phyloP scores from a whole-genome alignment of 1,284 basidiomycete genomes.

The Fistulinella staudtii region DNA sequence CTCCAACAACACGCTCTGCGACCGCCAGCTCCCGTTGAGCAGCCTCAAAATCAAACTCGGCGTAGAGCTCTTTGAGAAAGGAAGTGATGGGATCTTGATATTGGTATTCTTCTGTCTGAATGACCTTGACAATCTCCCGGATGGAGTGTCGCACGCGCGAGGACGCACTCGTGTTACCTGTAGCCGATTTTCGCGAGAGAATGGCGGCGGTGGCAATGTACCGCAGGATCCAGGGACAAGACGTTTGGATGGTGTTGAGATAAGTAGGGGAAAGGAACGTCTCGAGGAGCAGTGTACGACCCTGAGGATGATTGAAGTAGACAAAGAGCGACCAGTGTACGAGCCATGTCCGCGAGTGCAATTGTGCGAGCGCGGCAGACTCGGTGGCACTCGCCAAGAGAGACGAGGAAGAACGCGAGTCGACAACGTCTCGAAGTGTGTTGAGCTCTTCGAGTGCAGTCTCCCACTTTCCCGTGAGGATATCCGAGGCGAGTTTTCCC shows the following conservation, averaged over 20 bases:
- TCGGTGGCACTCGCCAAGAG: conserved; percentile 47
- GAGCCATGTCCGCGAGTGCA: conserved; percentile 96
- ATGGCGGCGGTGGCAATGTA: conserved; percentile 94
- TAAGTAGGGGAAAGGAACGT: conserved; percentile 95
- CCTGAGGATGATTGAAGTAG: conserved; percentile 95
- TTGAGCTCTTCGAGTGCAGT: conserved; percentile 92
- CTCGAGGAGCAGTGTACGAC: conserved; percentile 91
- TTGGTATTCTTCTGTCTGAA: conserved; percentile 92
- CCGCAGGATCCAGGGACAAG: conserved; percentile 91
- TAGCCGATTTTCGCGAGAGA: conserved; percentile 76
- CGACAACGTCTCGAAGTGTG: conserved; percentile 88
- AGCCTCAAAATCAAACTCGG: conserved; percentile 88
- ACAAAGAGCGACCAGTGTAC: conserved; percentile 98
- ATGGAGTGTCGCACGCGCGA: conserved; percentile 80
- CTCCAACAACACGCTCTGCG: conserved; percentile 80
- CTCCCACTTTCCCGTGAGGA: conserved; percentile 93
- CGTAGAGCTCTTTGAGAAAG: conserved; percentile 91
- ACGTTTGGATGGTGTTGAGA: conserved; percentile 97
- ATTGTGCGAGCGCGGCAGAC: conserved; percentile 68
- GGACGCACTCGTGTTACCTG: conserved; percentile 50
- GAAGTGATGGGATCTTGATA: conserved; percentile 91
- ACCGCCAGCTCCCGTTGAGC: conserved; percentile 80
- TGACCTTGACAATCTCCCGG: conserved; percentile 84
- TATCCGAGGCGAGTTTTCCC: conserved; percentile 97
- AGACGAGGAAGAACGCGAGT: conserved; percentile 63